These are phyloP conservation scores for Albatrellus ellisii DNA, from an alignment of 768 basidiomycete species.

Conservation along the genomic window DNA sequence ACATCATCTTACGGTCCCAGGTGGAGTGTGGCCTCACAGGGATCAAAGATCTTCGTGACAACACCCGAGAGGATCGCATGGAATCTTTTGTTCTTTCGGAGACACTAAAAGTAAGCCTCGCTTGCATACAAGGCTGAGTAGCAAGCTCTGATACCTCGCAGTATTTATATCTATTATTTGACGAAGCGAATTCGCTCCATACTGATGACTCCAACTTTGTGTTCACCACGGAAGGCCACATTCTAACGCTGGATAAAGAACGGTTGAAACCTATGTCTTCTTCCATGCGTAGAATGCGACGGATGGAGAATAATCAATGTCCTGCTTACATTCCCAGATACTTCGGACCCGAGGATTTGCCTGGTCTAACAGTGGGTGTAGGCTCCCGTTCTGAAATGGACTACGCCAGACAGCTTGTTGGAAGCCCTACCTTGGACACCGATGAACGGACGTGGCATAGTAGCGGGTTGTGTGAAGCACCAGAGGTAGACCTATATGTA, in stretches of 20 bases:
- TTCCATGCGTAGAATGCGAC: conserved; percentile 45
- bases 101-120: conserved; percentile 55
- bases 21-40: conserved; percentile 82
- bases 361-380: conserved; percentile 54
- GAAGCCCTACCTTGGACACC: conserved; percentile 30
- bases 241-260: conserved; percentile 49
- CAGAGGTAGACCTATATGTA: conserved; percentile 56
- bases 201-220: conserved; percentile 76
- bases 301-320: conserved; percentile 59
- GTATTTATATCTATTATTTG: conserved; percentile 91
- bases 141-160: conserved; percentile 19
- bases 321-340: conserved; percentile 45
- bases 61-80: conserved; percentile 86
- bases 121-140: neutral
- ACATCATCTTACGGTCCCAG: conserved; percentile 60
- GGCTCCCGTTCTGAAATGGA: conserved; percentile 65
- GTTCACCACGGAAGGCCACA: conserved; percentile 93
- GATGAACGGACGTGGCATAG: conserved; percentile 51
- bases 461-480: conserved; percentile 65
- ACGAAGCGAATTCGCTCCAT: conserved; percentile 68
- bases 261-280: conserved; percentile 45
- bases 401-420: conserved; percentile 64
- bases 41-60: conserved; percentile 65
- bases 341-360: conserved; percentile 20
- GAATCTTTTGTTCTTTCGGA: conserved; percentile 94